Percentiles rank a stretch among this genome's conserved stretches.
Evolutionary conservation across 306 rosid genomes (phyloP).

Genomic region (Glycine tomentella): DNA sequence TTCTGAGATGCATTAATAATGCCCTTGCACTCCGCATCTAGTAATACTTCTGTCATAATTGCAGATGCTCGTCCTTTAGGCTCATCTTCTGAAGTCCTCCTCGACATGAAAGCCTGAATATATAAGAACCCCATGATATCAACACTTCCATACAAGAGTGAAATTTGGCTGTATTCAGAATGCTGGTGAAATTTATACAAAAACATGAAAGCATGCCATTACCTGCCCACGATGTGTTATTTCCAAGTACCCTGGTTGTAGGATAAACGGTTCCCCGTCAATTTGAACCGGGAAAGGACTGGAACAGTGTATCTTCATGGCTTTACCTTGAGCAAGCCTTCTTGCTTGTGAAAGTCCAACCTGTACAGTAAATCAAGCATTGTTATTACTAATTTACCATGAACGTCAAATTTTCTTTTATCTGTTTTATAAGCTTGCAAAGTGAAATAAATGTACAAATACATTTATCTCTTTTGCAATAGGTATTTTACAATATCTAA

Average conservation of each 20-base stretch:
- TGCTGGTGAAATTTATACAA: neutral
- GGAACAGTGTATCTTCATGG: constrained; percentile 69
- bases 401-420: no score
- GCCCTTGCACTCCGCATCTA: constrained; percentile 79
- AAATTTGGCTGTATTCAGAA: constrained; percentile 18
- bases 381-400: neutral
- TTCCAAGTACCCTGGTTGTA: constrained; percentile 64
- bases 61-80: constrained; percentile 80
- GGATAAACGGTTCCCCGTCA: constrained; percentile 82
- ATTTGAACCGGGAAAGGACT: constrained; percentile 88
- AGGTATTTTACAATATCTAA: no score
- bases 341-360: constrained; percentile 89
- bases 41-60: constrained; percentile 73
- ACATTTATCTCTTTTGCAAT: no score
- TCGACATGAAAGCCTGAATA: constrained; percentile 68
- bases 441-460: no score
- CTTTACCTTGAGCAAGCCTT: constrained; percentile 80
- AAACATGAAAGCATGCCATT: constrained; percentile 31
- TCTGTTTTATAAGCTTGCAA: no score
- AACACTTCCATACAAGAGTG: no score
- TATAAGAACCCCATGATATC: neutral
- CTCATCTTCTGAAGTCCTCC: constrained; percentile 76
- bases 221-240: constrained; percentile 71
- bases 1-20: constrained; percentile 73
- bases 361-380: constrained; percentile 50